Conservation (phyloP, 805 yeast species). For the Wickerhamomyces hampshirensis region DNA sequence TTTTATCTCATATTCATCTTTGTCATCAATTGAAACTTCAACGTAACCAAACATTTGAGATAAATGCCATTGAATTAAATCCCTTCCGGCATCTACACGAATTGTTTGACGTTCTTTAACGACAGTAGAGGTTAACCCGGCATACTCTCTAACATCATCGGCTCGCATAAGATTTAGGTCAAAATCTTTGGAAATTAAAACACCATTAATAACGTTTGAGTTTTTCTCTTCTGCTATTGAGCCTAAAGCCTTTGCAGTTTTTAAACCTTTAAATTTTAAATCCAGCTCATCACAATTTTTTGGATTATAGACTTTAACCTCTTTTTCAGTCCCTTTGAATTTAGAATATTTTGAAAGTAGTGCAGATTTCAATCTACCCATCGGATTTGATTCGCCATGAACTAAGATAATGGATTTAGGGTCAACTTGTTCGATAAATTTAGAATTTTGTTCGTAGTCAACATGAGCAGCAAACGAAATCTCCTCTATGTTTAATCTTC, state of each 20-base stretch:
- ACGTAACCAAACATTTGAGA: conserved; percentile 93
- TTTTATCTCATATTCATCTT: conserved; percentile 42
- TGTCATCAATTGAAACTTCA: conserved; percentile 54
- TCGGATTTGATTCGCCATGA: conserved; percentile 97
- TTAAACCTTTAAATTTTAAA: conserved; percentile 75
- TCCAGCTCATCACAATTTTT: conserved; percentile 78
- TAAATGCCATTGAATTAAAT: conserved; percentile 82
- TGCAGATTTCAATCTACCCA: conserved; percentile 96
- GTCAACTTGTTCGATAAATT: conserved; percentile 82
- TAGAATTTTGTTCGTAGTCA: conserved; percentile 88
- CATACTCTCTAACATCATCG: conserved; percentile 83
- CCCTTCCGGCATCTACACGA: conserved; percentile 73
- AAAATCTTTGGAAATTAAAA: conserved; percentile 86
- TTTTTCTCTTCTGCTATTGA: conserved; percentile 44
- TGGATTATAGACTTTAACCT: conserved; percentile 89
- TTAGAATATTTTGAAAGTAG: conserved; percentile 79
- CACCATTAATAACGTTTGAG: conserved; percentile 62
- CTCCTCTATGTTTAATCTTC: conserved; percentile 85
- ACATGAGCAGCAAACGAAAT: conserved; percentile 99
- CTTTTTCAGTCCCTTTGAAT: conserved; percentile 80
- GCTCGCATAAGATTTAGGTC: conserved; percentile 78
- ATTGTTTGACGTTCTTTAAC: conserved; percentile 79
- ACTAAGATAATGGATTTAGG: conserved; percentile 86
- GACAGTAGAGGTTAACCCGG: conserved; percentile 80
- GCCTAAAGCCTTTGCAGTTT: conserved; percentile 75